phyloP scores from a whole-genome alignment of 495 filamentous ascomycete species.

The Aspergillus steynii region DNA sequence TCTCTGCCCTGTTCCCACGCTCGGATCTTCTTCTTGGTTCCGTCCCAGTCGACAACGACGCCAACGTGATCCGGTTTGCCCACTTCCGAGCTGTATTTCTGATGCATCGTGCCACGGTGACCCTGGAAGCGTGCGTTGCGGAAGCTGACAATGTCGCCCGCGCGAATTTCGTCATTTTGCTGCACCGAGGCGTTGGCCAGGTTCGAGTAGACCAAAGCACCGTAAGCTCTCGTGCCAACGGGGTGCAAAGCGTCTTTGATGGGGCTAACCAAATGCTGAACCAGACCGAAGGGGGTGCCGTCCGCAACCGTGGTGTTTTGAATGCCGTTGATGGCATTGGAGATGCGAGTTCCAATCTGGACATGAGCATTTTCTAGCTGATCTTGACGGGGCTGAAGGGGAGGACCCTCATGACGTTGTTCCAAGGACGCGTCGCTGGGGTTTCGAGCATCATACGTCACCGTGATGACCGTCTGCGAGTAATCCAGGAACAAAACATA shows the following conservation, averaged over 20 bases:
- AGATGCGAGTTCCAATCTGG: conserved; percentile 72
- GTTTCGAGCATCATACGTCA: conserved; percentile 75
- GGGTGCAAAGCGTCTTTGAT: conserved; percentile 74
- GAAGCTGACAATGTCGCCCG: conserved; percentile 91
- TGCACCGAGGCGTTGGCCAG: conserved; percentile 87
- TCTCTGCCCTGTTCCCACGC: conserved; percentile 96
- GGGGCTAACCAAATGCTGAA: conserved; percentile 75
- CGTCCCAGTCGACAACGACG: conserved; percentile 98
- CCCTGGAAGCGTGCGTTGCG: conserved; percentile 95
- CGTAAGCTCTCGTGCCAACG: conserved; percentile 83
- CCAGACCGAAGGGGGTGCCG: conserved; percentile 71
- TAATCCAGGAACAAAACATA: conserved; percentile 92
- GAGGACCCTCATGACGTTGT: conserved; percentile 85
- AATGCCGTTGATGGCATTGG: conserved; percentile 62
- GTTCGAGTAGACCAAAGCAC: conserved; percentile 89
- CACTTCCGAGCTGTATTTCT: conserved; percentile 87
- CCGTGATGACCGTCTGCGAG: conserved; percentile 87
- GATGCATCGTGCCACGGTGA: conserved; percentile 91
- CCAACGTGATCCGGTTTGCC: conserved; percentile 93
- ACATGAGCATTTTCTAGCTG: conserved; percentile 84
- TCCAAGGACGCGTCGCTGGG: conserved; percentile 70
- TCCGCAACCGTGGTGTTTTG: conserved; percentile 82
- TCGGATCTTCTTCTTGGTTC: conserved; percentile 95
- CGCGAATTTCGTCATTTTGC: conserved; percentile 90
- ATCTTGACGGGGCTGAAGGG: conserved; percentile 84